Conservation (phyloP, 1,139 yeast genomes). For the Candida freyschussii region DNA sequence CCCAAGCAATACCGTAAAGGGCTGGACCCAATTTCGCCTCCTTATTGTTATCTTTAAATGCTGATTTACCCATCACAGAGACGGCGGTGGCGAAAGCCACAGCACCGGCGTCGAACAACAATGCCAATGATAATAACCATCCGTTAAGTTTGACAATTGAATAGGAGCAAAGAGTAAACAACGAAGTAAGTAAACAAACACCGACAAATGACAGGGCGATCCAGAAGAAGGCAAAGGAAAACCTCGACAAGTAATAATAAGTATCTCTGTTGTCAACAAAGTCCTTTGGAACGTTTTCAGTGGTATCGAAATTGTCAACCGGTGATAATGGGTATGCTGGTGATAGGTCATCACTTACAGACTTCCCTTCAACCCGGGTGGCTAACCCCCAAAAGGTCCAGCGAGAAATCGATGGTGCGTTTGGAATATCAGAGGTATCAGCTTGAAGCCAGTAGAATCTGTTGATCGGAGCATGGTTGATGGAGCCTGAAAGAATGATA, state of each 20-base stretch:
- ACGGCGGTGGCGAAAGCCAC: constrained; percentile 67
- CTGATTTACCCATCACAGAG: constrained; percentile 57
- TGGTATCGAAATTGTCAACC: constrained; percentile 58
- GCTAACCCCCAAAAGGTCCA: constrained; percentile 85
- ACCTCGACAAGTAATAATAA: constrained; percentile 65
- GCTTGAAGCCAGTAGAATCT: constrained; percentile 69
- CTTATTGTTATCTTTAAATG: constrained; percentile 46
- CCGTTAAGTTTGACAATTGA: constrained; percentile 51
- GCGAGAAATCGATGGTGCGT: constrained; percentile 52
- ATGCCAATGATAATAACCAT: constrained; percentile 47
- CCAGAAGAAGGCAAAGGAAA: constrained; percentile 62
- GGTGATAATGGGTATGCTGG: constrained; percentile 72
- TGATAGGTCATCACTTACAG: constrained; percentile 33
- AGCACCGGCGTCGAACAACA: constrained; percentile 52
- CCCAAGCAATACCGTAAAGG: constrained; percentile 65
- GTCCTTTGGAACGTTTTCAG: constrained; percentile 44
- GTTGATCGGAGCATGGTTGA: constrained; percentile 55
- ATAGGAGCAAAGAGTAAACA: constrained; percentile 37
- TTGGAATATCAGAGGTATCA: constrained; percentile 51
- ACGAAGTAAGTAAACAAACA: constrained; percentile 38
- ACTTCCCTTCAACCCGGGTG: constrained; percentile 26
- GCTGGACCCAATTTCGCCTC: constrained; percentile 50
- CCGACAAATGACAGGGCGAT: constrained; percentile 56
- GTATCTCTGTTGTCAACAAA: constrained; percentile 54
- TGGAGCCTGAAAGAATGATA: constrained; percentile 62